Evolutionary conservation across 2,329 filamentous ascomycete species (phyloP), one percentile per base, ranked within the genome.

Genomic region (Xylariales sp.): DNA sequence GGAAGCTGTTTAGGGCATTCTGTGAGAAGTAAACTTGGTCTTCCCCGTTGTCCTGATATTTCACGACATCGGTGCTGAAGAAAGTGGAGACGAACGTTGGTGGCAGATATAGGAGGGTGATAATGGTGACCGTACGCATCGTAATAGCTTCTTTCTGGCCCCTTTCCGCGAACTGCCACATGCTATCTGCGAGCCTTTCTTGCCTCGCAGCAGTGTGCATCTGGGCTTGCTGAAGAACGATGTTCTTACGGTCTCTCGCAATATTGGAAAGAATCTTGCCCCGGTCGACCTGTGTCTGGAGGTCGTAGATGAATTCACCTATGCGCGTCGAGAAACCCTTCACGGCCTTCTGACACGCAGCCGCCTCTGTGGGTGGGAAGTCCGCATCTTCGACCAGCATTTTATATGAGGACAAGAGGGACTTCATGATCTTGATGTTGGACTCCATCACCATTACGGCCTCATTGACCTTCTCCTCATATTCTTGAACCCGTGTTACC

Each of bases 81-180:
- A 82, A 80, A 1, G 80, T 81, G 75, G 77, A 80, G 3, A 80
- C 77, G 66, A 80, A 80, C 3, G 78, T 80, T 9, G 76, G 77
- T 1, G 78, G 79, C 14, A 80, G 73, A 54, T 77, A 80, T 0
- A 80, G 39, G 4, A 80, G 66, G 0, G 77, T 79, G 6, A 79
- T 75, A 8, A 78, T 68, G 3, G 77, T 75, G 50, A 80, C 74
- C n/a, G 78, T 78, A 2, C 78, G 75, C 76, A 80, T 78, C 5
- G 74, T 74, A 45, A 78, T 73, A 4, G 77, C 71, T 39, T 80
- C 78, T 59, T 72, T 74, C 60, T 75, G 68, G 16, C 70, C 62
- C 14, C 68, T 43, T 36, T 71, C 69, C 9, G 67, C 62, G 30
- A 67, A 62, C 14, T 63, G 63, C 69, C 69, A 71, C 67, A 71